Percentiles rank a stretch among this genome's conserved stretches.
Conservation (phyloP, 805 yeast genomes). For the Maudiozyma barnettii region DNA sequence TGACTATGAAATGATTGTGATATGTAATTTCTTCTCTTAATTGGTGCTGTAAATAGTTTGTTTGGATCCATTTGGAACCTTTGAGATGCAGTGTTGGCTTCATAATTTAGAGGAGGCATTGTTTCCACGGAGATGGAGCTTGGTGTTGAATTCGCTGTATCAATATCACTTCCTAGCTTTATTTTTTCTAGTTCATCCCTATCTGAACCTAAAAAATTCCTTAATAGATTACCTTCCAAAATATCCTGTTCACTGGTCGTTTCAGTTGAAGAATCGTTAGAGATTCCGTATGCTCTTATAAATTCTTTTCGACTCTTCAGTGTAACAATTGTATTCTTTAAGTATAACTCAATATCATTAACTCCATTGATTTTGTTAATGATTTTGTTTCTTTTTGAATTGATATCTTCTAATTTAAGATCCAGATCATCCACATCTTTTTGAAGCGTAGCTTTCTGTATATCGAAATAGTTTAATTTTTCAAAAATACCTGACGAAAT, state of each 20-base stretch:
- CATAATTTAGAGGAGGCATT: neutral
- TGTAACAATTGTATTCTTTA: conserved; percentile 37
- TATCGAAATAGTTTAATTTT: conserved; percentile 44
- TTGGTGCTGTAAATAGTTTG: conserved; percentile 5
- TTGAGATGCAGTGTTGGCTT: neutral
- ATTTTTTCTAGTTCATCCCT: conserved; percentile 4
- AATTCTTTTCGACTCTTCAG: conserved; percentile 34
- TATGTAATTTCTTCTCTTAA: conserved; percentile 5
- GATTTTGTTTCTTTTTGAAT: conserved; percentile 37
- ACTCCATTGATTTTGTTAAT: conserved; percentile 44
- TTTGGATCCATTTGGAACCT: neutral
- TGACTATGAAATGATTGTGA: conserved; percentile 6
- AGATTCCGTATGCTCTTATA: conserved; percentile 31
- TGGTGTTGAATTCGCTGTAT: conserved; percentile 1
- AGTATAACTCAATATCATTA: conserved; percentile 43
- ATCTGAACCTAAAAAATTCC: conserved; percentile 4
- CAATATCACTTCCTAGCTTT: neutral
- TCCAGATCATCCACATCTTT: conserved; percentile 57
- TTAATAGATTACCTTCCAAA: conserved; percentile 4
- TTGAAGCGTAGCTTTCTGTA: conserved; percentile 55
- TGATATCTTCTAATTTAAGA: conserved; percentile 39
- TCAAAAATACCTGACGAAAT: conserved; percentile 35
- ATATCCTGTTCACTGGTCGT: neutral
- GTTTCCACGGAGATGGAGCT: neutral
- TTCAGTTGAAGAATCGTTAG: conserved; percentile 1